Evolutionary conservation across 495 filamentous ascomycete genomes (phyloP), one percentile per base, ranked within the genome.

Genomic region (Cercophora samala): DNA sequence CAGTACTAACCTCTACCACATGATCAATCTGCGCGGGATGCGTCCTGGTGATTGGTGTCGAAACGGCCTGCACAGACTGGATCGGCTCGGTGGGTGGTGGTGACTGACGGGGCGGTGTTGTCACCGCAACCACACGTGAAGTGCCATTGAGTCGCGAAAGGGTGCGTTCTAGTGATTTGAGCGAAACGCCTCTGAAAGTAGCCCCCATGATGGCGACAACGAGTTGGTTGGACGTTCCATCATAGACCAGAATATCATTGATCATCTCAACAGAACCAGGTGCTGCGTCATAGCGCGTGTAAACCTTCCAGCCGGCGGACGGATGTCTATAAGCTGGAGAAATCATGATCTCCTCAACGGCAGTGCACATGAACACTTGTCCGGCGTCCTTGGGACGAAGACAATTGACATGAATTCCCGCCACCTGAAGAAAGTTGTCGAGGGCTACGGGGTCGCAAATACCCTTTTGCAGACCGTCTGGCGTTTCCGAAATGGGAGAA

Each of bases 351-450:
- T 77, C 74, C 5, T 58, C 64, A 18, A 72, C 17, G 4, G 29
- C 69, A 15, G 71, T 70, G 24, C 66, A 53, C 55, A 68, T 25
- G 46, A 65, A 56, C n/a, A 68, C 63, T 5, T 68, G 52, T 25
- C 23, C 55, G 8, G 25, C 18, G 23, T 19, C 19, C 18, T 1
- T n/a, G 15, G 60, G 21, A 26, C 8, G 29, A 6, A 42, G 25
- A 37, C 67, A 72, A 58, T 79, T 80, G 24, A 76, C 72, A 4
- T 75, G 65, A 3, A 80, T 64, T 17, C 78, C 76, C 3, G 71
- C 73, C 18, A 78, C 75, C 66, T 80, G 75, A 17, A 81, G 72
- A 64, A 78, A 78, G 0, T 46, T 71, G 55, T 80, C 78, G 29
- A 77, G 51, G 4, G 70, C 55, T 9, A 79, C 66, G 0, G 73